Percentiles rank a stretch among this genome's conserved stretches.
phyloP scores from a whole-genome alignment of 2,329 filamentous ascomycete genomes.

The Stylonectria norvegica region DNA sequence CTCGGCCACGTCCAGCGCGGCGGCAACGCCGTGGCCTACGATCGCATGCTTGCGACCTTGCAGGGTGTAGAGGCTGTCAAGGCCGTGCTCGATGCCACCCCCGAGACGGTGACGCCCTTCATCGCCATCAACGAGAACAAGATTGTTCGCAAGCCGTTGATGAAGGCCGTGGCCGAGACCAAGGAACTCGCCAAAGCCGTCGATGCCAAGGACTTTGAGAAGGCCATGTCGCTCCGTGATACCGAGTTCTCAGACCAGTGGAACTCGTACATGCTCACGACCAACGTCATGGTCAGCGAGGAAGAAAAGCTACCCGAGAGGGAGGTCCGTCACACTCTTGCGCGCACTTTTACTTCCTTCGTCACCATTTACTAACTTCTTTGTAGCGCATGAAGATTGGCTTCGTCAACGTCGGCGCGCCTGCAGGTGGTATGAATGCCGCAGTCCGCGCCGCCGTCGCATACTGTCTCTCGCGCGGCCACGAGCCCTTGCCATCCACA shows the following conservation, averaged over 20 bases:
- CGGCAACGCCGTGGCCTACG: constrained; percentile 87
- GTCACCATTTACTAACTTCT: constrained; percentile 29
- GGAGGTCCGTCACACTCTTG: constrained; percentile 53
- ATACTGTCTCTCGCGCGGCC: constrained; percentile 88
- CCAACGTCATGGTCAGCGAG: constrained; percentile 73
- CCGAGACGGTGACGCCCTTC: constrained; percentile 86
- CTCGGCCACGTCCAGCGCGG: constrained; percentile 97
- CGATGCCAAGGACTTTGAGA: constrained; percentile 77
- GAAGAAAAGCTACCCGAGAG: constrained; percentile 63
- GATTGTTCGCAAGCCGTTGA: constrained; percentile 83
- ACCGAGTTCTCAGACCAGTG: constrained; percentile 93
- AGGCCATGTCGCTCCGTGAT: constrained; percentile 84
- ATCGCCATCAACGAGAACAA: constrained; percentile 98
- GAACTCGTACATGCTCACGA: constrained; percentile 85
- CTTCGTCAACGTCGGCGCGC: constrained; percentile 94
- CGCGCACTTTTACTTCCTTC: background rate
- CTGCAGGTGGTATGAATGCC: constrained; percentile 97
- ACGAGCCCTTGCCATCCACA: constrained; percentile 92
- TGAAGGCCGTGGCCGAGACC: constrained; percentile 84
- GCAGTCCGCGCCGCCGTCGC: constrained; percentile 90
- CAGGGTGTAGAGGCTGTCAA: constrained; percentile 94
- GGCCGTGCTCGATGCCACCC: constrained; percentile 83
- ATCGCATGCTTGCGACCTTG: constrained; percentile 86
- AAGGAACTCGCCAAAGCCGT: constrained; percentile 82
- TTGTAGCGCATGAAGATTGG: constrained; percentile 80